A percentile compares a stretch with the other conserved stretches of the same genome.
phyloP scores from a whole-genome alignment of 352 stramenopile species.

The Pythium phragmitis region DNA sequence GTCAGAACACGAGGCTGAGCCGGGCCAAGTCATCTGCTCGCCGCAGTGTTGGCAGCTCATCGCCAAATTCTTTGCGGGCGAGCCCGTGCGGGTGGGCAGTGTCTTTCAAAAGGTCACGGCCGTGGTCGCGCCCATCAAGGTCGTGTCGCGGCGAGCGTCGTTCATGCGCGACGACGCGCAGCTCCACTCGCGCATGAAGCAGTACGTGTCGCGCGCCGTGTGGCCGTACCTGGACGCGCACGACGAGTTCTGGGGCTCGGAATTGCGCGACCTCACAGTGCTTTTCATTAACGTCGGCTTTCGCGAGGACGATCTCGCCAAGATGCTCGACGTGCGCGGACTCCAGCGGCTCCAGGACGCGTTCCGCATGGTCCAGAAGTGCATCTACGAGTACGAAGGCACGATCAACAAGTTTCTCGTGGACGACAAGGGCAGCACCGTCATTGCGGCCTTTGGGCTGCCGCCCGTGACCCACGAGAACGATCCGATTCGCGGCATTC shows the following conservation, averaged over 20 bases:
- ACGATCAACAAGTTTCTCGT: conserved; percentile 97
- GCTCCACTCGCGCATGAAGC: conserved; percentile 86
- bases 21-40: conserved; percentile 91
- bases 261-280: conserved; percentile 89
- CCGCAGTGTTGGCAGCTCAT: conserved; percentile 79
- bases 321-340: conserved; percentile 69
- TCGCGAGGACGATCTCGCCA: conserved; percentile 73
- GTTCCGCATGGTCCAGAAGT: conserved; percentile 84
- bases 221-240: conserved; percentile 91
- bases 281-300: conserved; percentile 95
- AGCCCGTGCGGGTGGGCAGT: conserved; percentile 32
- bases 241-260: conserved; percentile 92
- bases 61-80: conserved; percentile 57
- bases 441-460: conserved; percentile 92
- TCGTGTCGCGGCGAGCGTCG: conserved; percentile 67
- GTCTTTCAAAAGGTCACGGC: conserved; percentile 58
- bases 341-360: conserved; percentile 76
- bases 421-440: conserved; percentile 93
- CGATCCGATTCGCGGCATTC: conserved; percentile 87
- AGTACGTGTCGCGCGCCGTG: conserved; percentile 91
- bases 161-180: conserved; percentile 76
- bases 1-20: conserved; percentile 82
- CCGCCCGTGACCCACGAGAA: conserved; percentile 92
- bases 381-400: conserved; percentile 94
- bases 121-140: conserved; percentile 59